A percentile compares a stretch with the other conserved stretches of the same genome.
Evolutionary conservation across 2,329 filamentous ascomycete genomes (phyloP).

Genomic region (Scedosporium minutisporum): DNA sequence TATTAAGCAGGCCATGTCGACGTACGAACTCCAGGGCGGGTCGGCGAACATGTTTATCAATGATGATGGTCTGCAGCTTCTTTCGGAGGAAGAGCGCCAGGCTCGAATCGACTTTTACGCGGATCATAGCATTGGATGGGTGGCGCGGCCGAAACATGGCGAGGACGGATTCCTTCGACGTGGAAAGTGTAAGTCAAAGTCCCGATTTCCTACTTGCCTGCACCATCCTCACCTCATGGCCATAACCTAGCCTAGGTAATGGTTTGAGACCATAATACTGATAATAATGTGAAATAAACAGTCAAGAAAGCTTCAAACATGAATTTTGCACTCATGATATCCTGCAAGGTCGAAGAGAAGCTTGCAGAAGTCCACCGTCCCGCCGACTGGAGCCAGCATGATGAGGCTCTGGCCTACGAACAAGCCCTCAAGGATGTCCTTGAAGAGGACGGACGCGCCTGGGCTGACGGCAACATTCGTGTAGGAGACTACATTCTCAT

Average conservation of each 20-base stretch:
- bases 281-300: background rate
- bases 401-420: conserved; percentile 59
- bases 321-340: conserved; percentile 61
- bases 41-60: conserved; percentile 71
- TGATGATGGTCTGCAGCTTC: conserved; percentile 63
- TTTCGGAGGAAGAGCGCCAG: conserved; percentile 50
- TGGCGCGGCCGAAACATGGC: conserved; percentile 54
- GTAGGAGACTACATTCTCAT: conserved; percentile 70
- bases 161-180: conserved; percentile 52
- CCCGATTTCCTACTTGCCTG: background rate
- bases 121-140: conserved; percentile 61
- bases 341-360: conserved; percentile 62
- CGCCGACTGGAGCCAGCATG: conserved; percentile 55
- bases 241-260: background rate
- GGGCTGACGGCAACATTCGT: conserved; percentile 79
- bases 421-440: conserved; percentile 56
- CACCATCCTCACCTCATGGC: too few species aligned
- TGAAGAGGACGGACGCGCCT: conserved; percentile 58
- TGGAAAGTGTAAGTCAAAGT: conserved; percentile 38
- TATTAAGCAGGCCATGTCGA: conserved; percentile 67
- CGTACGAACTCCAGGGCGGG: conserved; percentile 68
- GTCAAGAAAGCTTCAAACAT: conserved; percentile 64
- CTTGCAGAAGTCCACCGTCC: conserved; percentile 46
- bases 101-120: conserved; percentile 60
- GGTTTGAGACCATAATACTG: background rate